These are phyloP conservation scores for Halteria grandinella DNA, from an alignment of 73 alveolate species.

Conservation along the genomic window DNA sequence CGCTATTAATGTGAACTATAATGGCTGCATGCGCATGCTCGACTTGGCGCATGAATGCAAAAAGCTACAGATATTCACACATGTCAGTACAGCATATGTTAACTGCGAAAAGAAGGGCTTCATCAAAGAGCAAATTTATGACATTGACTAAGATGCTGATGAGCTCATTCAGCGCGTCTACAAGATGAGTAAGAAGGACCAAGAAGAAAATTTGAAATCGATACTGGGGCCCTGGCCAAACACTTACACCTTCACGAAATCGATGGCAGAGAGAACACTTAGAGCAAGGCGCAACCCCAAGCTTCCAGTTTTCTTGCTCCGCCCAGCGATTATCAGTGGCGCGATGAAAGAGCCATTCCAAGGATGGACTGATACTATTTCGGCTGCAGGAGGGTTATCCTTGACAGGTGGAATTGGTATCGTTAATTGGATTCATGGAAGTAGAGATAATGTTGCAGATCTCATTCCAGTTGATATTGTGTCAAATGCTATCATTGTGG, in stretches of 20 bases:
- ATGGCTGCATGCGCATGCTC: conserved; percentile 44
- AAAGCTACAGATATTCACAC: conserved; percentile 13
- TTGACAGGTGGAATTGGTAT: conserved; percentile 80
- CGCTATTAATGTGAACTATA: conserved; percentile 49
- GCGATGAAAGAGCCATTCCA: conserved; percentile 82
- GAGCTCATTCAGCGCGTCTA: conserved; percentile 48
- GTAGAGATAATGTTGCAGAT: too few species aligned
- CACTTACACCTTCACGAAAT: conserved; percentile 89
- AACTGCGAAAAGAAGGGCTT: too few species aligned
- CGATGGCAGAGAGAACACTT: conserved; percentile 78
- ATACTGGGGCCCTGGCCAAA: conserved; percentile 85
- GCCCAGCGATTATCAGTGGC: conserved; percentile 90
- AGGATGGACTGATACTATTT: conserved; percentile 91
- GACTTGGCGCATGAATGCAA: conserved; percentile 53
- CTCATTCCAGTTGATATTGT: conserved; percentile 86
- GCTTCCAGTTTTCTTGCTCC: conserved; percentile 68
- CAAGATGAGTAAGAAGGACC: conserved; percentile 62
- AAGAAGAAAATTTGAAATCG: conserved; percentile 67
- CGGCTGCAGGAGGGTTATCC: conserved; percentile 90
- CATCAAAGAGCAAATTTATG: conserved; percentile 86
- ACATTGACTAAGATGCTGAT: conserved; percentile 61
- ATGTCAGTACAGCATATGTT: too few species aligned
- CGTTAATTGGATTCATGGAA: background rate
- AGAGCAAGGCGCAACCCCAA: conserved; percentile 63
- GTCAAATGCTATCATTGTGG: conserved; percentile 68